Evolutionary conservation across 495 filamentous ascomycete genomes (phyloP).

Genomic region (Penicillium pancosmium): DNA sequence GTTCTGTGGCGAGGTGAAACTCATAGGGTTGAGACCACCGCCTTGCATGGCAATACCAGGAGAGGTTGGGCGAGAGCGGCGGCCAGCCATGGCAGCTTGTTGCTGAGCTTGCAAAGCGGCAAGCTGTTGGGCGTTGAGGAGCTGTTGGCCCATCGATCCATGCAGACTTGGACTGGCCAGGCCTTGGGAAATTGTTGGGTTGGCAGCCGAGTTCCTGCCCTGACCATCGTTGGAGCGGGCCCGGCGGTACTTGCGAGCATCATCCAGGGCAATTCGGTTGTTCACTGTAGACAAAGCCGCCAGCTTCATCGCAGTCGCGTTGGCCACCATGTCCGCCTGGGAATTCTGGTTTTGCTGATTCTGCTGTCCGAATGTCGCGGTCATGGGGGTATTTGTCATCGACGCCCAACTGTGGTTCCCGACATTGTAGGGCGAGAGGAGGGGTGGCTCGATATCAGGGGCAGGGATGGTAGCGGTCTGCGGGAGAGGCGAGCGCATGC

Average conservation of each 20-base stretch:
- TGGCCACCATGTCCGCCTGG: conserved; percentile 97
- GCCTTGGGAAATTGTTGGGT: conserved; percentile 54
- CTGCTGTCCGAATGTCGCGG: conserved; percentile 69
- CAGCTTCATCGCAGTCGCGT: conserved; percentile 98
- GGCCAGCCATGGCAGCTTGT: conserved; percentile 72
- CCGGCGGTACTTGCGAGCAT: conserved; percentile 90
- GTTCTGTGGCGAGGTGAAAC: conserved; percentile 88
- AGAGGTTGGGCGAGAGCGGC: conserved; percentile 89
- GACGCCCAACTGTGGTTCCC: conserved; percentile 95
- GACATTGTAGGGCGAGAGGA: conserved; percentile 86
- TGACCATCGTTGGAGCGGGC: conserved; percentile 88
- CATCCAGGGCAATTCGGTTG: conserved; percentile 95
- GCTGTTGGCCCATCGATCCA: conserved; percentile 81
- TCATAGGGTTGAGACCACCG: conserved; percentile 61
- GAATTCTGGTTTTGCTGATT: conserved; percentile 50
- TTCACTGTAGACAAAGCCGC: conserved; percentile 96
- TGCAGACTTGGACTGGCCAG: conserved; percentile 56
- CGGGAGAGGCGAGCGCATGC: conserved; percentile 80
- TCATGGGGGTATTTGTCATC: conserved; percentile 97
- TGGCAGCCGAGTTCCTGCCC: conserved; percentile 43
- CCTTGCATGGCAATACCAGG: conserved; percentile 86
- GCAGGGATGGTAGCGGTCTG: conserved; percentile 83
- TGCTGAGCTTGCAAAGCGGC: conserved; percentile 85
- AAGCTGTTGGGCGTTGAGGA: conserved; percentile 82
- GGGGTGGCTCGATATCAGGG: conserved; percentile 76